phyloP scores from a whole-genome alignment of 495 filamentous ascomycete species.

The Podospora pseudoanserina region DNA sequence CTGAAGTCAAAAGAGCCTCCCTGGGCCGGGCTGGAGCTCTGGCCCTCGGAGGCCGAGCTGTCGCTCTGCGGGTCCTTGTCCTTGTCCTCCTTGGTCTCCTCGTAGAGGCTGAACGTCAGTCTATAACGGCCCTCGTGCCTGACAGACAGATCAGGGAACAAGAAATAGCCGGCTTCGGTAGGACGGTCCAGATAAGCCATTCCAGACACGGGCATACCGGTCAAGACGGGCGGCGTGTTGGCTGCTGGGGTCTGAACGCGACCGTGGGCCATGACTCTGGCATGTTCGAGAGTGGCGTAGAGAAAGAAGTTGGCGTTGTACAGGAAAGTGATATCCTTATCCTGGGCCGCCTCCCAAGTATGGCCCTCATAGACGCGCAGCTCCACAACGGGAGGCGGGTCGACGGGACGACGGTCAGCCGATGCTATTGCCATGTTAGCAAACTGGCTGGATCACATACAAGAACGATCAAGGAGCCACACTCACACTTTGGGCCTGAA shows the following conservation, averaged over 20 bases:
- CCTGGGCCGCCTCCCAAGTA: conserved; percentile 50
- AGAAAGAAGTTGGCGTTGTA: conserved; percentile 99
- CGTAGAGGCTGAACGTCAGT: conserved; percentile 86
- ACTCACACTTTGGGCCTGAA: conserved; percentile 88
- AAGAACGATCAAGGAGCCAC: neutral
- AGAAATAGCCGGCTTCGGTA: conserved; percentile 87
- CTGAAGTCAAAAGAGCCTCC: conserved; percentile 46
- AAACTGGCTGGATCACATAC: conserved; percentile 4
- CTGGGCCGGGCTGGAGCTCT: conserved; percentile 20
- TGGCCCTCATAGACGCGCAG: conserved; percentile 81
- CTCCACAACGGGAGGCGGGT: conserved; percentile 95
- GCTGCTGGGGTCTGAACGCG: conserved; percentile 61
- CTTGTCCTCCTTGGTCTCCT: conserved; percentile 74
- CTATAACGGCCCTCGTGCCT: conserved; percentile 91
- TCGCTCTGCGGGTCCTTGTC: conserved; percentile 43
- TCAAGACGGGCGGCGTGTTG: conserved; percentile 77
- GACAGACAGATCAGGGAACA: conserved; percentile 96
- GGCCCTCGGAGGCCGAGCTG: conserved; percentile 21
- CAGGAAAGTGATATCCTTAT: conserved; percentile 82
- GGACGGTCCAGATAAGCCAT: conserved; percentile 96
- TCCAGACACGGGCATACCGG: conserved; percentile 91
- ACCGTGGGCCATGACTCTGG: conserved; percentile 79
- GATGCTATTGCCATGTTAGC: conserved; percentile 58
- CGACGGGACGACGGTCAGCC: conserved; percentile 92
- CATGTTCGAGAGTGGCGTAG: conserved; percentile 85